Percentiles rank a stretch among this genome's conserved stretches.
These are phyloP conservation scores for Pleurotus platypus DNA, from an alignment of 768 basidiomycete species.

Conservation along the genomic window DNA sequence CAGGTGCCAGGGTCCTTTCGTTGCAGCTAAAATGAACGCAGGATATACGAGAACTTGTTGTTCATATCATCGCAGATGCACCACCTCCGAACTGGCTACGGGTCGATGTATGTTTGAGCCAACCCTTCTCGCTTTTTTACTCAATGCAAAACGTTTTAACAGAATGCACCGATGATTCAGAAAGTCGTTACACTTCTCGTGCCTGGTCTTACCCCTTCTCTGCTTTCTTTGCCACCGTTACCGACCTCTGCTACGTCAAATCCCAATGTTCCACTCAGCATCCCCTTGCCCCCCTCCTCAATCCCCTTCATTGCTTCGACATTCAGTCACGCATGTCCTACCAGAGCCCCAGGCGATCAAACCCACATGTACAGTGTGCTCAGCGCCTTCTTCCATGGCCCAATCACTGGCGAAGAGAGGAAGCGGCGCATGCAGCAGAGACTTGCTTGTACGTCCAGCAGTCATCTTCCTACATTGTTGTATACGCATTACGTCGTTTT, in stretches of 20 bases:
- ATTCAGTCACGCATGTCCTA: slow-evolving; percentile 93
- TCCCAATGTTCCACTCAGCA: slow-evolving; percentile 42
- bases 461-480: not conserved
- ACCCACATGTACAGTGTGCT: slow-evolving; percentile 84
- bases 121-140: not conserved
- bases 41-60: slow-evolving; percentile 85
- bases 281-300: slow-evolving; percentile 28
- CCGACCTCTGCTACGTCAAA: slow-evolving; percentile 64
- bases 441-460: slow-evolving; percentile 29
- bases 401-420: slow-evolving; percentile 78
- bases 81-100: slow-evolving; percentile 86
- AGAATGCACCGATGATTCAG: slow-evolving; percentile 74
- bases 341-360: slow-evolving; percentile 87
- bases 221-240: slow-evolving; percentile 68
- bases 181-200: slow-evolving; percentile 79
- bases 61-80: slow-evolving; percentile 80
- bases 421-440: slow-evolving; percentile 51
- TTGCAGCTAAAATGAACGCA: slow-evolving; percentile 22
- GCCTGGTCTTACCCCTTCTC: slow-evolving; percentile 79
- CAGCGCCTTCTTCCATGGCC: slow-evolving; percentile 76
- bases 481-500: slow-evolving; percentile 5
- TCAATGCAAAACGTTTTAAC: not conserved
- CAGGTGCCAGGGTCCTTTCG: too few species aligned
- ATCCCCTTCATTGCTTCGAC: slow-evolving; percentile 70
- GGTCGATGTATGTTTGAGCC: slow-evolving; percentile 56